Evolutionary conservation across 805 yeast genomes (phyloP).

Genomic region (Teunomyces pallodes): DNA sequence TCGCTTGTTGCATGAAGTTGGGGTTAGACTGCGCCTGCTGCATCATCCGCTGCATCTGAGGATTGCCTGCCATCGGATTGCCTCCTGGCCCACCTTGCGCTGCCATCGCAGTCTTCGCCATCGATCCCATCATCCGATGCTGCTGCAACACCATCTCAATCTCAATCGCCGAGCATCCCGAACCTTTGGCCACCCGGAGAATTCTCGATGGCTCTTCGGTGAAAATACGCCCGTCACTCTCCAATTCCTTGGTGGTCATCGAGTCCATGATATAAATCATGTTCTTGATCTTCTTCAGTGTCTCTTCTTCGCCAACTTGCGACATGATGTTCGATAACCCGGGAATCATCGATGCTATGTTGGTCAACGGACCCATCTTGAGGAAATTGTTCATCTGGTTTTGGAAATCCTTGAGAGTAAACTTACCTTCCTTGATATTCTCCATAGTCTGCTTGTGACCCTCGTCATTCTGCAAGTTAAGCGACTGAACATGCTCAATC

Average conservation of each 20-base stretch:
- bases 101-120: constrained; percentile 74
- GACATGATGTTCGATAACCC: constrained; percentile 81
- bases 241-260: constrained; percentile 89
- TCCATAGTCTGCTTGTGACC: constrained; percentile 90
- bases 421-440: constrained; percentile 91
- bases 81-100: constrained; percentile 34
- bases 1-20: constrained; percentile 58
- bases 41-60: constrained; percentile 51
- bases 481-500: constrained; percentile 87
- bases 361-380: constrained; percentile 95
- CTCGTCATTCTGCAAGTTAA: constrained; percentile 59
- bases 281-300: constrained; percentile 75
- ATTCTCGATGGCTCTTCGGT: constrained; percentile 80
- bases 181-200: constrained; percentile 88
- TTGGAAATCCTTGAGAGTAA: constrained; percentile 86
- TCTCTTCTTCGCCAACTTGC: constrained; percentile 89
- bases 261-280: constrained; percentile 94
- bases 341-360: constrained; percentile 94
- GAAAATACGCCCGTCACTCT: constrained; percentile 82
- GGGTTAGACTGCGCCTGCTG: constrained; percentile 53
- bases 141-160: constrained; percentile 91
- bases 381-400: constrained; percentile 92
- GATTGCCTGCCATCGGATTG: constrained; percentile 26
- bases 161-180: constrained; percentile 89
- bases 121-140: constrained; percentile 88